These are phyloP conservation scores for Amanita fuliginea DNA, from an alignment of 768 basidiomycete genomes.

Conservation along the genomic window DNA sequence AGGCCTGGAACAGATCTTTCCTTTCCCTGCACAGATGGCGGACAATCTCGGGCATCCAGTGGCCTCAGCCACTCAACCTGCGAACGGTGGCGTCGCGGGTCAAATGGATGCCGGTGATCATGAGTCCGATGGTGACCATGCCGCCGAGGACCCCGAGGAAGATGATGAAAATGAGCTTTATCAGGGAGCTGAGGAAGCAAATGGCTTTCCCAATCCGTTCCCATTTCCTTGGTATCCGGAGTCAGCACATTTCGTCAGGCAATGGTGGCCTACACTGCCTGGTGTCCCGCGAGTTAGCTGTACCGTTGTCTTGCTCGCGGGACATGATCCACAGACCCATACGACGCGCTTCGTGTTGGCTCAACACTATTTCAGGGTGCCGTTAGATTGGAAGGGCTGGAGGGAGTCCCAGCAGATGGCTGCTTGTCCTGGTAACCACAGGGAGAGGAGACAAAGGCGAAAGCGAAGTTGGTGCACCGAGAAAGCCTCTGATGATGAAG, in stretches of 20 bases:
- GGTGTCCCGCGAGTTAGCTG: conserved; percentile 58
- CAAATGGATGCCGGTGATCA: neutral
- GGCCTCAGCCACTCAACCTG: neutral
- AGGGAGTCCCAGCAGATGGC: conserved; percentile 5
- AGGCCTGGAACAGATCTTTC: neutral
- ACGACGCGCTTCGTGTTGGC: conserved; percentile 54
- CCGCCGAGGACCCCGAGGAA: neutral
- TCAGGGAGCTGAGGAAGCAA: neutral
- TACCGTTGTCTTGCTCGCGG: conserved; percentile 57
- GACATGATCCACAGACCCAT: conserved; percentile 50
- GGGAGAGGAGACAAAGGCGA: neutral
- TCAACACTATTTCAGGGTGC: conserved; percentile 69
- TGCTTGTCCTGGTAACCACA: neutral
- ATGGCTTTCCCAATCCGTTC: conserved; percentile 40
- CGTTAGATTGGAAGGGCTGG: conserved; percentile 31
- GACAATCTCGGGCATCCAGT: neutral
- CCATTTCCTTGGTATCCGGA: conserved; percentile 66
- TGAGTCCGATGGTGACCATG: neutral
- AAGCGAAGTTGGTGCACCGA: neutral
- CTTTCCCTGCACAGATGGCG: neutral
- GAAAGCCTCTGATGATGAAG: neutral
- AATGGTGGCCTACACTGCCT: conserved; percentile 69
- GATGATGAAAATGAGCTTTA: neutral
- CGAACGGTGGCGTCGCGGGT: neutral
- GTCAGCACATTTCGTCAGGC: conserved; percentile 66